phyloP scores from a whole-genome alignment of 805 yeast species.

The Blastobotrys mokoenaii region DNA sequence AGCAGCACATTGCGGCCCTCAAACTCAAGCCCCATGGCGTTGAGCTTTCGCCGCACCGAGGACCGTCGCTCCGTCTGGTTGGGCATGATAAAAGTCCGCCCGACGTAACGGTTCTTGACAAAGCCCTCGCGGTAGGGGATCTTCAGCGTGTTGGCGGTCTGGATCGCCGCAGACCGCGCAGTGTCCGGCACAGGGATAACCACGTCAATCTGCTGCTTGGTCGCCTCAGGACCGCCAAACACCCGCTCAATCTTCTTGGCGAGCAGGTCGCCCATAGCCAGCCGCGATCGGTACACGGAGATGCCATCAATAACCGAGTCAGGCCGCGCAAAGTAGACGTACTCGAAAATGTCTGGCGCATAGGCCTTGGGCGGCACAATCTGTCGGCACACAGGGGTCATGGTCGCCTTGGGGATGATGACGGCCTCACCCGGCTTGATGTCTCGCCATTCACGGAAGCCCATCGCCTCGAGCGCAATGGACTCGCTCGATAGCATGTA shows the following conservation, averaged over 20 bases:
- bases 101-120: conserved; percentile 93
- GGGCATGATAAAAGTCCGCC: conserved; percentile 98
- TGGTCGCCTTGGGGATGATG: conserved; percentile 70
- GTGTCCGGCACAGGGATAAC: conserved; percentile 98
- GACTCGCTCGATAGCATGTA: conserved; percentile 95
- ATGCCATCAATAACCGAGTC: conserved; percentile 96
- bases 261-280: conserved; percentile 87
- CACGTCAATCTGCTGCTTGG: conserved; percentile 66
- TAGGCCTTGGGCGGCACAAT: conserved; percentile 70
- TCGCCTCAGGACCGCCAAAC: conserved; percentile 38
- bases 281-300: conserved; percentile 84
- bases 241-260: conserved; percentile 56
- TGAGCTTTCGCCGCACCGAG: conserved; percentile 86
- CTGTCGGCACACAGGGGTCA: conserved; percentile 75
- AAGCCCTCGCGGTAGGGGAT: conserved; percentile 94
- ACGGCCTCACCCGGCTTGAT: conserved; percentile 94
- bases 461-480: conserved; percentile 89
- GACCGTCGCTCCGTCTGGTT: conserved; percentile 91
- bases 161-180: conserved; percentile 89
- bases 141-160: conserved; percentile 74
- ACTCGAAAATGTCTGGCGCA: conserved; percentile 94
- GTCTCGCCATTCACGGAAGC: conserved; percentile 72
- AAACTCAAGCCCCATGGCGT: conserved; percentile 94
- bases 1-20: conserved; percentile 74
- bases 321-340: conserved; percentile 96